Conservation (phyloP, 768 basidiomycete species). For the Podaxis carcinomalis region DNA sequence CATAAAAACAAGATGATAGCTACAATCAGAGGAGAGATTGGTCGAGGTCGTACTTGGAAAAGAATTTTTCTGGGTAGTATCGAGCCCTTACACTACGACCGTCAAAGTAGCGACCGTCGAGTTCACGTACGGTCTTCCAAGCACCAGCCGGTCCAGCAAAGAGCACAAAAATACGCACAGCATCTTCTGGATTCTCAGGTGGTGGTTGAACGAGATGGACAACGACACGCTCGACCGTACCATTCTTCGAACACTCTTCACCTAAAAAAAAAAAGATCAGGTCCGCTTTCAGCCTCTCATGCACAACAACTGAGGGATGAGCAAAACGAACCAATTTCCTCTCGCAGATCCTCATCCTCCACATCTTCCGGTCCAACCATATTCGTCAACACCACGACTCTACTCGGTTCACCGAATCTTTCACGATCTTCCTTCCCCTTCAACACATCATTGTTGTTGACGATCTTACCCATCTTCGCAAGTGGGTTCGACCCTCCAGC, state of each 20-base stretch:
- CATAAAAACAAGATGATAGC: conserved; percentile 14
- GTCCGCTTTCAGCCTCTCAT: neutral
- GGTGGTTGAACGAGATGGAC: conserved; percentile 74
- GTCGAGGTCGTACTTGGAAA: conserved; percentile 48
- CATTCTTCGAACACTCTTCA: conserved; percentile 89
- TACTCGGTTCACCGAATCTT: conserved; percentile 84
- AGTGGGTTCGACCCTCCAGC: conserved; percentile 33
- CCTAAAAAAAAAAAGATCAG: conserved; percentile 36
- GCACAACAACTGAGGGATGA: neutral
- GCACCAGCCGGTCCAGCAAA: conserved; percentile 92
- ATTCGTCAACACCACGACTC: conserved; percentile 86
- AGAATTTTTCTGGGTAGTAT: conserved; percentile 69
- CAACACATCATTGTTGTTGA: conserved; percentile 86
- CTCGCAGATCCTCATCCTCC: conserved; percentile 79
- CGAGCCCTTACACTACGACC: conserved; percentile 79
- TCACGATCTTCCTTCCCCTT: conserved; percentile 72
- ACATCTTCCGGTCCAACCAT: conserved; percentile 84
- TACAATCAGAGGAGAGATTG: conserved; percentile 24
- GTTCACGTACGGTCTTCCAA: conserved; percentile 92
- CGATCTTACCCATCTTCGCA: conserved; percentile 76
- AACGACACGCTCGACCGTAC: conserved; percentile 86
- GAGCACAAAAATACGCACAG: conserved; percentile 86
- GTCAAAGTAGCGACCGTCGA: conserved; percentile 91
- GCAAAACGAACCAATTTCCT: conserved; percentile 71
- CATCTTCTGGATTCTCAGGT: conserved; percentile 65